These are phyloP conservation scores for Wallacemonas sp. DNA, from an alignment of 208 protist genomes.

Conservation along the genomic window DNA sequence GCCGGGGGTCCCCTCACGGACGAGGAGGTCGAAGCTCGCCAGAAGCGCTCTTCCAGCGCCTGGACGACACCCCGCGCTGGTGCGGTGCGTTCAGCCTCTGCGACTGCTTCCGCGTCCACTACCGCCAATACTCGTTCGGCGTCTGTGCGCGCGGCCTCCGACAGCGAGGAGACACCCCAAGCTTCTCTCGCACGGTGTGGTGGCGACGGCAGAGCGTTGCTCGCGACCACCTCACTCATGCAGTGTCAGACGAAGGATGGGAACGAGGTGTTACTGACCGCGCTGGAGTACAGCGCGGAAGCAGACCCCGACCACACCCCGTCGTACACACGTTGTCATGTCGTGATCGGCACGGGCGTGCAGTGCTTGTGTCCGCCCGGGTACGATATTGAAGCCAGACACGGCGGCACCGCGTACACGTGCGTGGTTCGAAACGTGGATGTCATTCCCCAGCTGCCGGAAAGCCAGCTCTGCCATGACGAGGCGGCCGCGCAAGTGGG, in stretches of 20 bases:
- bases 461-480: slow-evolving; percentile 32
- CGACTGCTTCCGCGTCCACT: too few relatives aligned
- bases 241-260: not conserved
- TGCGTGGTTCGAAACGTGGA: slow-evolving; percentile 22
- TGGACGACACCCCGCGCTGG: too few relatives aligned
- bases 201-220: not conserved
- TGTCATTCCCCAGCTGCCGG: slow-evolving; percentile 23
- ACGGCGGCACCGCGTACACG: not conserved
- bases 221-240: not conserved
- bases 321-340: not conserved
- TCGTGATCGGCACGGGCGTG: not conserved
- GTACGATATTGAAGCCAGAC: not conserved
- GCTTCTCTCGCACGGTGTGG: too few relatives aligned
- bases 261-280: slow-evolving; percentile 24
- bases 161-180: too few relatives aligned
- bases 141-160: not conserved
- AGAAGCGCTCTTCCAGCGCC: too few relatives aligned
- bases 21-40: slow-evolving; percentile 3
- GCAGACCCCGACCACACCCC: too few relatives aligned
- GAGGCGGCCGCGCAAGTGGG: slow-evolving; percentile 23
- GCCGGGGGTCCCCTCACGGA: not conserved
- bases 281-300: slow-evolving; percentile 14
- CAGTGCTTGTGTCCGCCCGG: slow-evolving; percentile 6
- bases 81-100: too few relatives aligned
- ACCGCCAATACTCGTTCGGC: too few relatives aligned